phyloP scores from a whole-genome alignment of 2,329 filamentous ascomycete species.

The Emergomyces orientalis region DNA sequence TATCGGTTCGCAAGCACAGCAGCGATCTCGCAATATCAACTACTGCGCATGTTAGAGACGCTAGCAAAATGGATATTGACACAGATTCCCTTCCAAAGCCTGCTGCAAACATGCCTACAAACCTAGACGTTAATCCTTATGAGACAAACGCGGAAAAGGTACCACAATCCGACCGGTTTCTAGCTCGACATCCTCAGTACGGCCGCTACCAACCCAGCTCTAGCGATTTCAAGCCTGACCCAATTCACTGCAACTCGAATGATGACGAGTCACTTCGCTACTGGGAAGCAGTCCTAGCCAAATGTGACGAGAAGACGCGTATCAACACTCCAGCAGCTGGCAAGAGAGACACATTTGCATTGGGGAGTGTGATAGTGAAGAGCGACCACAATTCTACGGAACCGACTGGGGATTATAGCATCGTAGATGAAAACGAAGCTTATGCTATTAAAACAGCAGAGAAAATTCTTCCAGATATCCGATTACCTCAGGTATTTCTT shows the following conservation, averaged over 20 bases:
- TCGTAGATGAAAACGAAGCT: conserved; percentile 31
- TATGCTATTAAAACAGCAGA: conserved; percentile 28
- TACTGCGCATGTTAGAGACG: conserved; percentile 14
- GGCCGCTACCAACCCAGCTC: conserved; percentile 27
- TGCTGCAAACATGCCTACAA: neutral
- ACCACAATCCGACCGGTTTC: conserved; percentile 27
- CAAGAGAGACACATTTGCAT: conserved; percentile 27
- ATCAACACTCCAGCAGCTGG: conserved; percentile 26
- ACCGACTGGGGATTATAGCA: conserved; percentile 23
- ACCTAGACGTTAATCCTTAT: conserved; percentile 23
- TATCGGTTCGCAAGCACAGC: neutral
- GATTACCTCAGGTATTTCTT: conserved; percentile 31
- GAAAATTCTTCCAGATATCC: conserved; percentile 25
- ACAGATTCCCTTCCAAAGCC: neutral
- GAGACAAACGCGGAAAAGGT: conserved; percentile 27
- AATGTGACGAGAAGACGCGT: conserved; percentile 22
- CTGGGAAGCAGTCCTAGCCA: conserved; percentile 29
- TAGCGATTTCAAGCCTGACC: conserved; percentile 30
- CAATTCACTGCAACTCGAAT: conserved; percentile 26
- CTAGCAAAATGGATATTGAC: conserved; percentile 17
- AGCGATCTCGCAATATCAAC: neutral
- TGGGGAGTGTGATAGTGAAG: conserved; percentile 30
- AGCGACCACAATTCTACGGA: conserved; percentile 25
- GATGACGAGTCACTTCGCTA: conserved; percentile 25
- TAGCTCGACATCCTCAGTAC: conserved; percentile 26